These are phyloP conservation scores for Plectosphaerella sp. DNA, from an alignment of 2,329 filamentous ascomycete species.

Conservation along the genomic window DNA sequence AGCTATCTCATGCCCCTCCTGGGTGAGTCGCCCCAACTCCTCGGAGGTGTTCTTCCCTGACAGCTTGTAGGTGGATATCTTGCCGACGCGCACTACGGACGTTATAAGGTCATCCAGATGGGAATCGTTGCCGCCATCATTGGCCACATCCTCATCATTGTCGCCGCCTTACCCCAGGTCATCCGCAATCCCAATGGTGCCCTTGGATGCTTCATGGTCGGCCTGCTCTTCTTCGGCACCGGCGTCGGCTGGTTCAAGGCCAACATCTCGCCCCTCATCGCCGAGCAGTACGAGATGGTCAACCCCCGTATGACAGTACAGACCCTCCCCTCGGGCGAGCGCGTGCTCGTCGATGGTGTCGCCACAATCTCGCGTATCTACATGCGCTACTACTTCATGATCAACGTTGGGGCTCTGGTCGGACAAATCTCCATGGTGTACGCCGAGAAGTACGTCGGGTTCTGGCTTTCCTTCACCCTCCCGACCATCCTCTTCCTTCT, in stretches of 20 bases:
- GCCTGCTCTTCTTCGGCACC: slow-evolving; percentile 46
- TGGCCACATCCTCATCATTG: slow-evolving; percentile 65
- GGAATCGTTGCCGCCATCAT: slow-evolving; percentile 62
- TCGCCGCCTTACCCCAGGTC: slow-evolving; percentile 45
- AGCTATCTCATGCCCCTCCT: slow-evolving; percentile 20
- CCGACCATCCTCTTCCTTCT: slow-evolving; percentile 50
- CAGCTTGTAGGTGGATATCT: slow-evolving; percentile 39
- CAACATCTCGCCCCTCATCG: slow-evolving; percentile 65
- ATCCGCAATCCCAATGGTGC: slow-evolving; percentile 28
- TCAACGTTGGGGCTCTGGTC: slow-evolving; percentile 51
- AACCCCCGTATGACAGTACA: slow-evolving; percentile 20
- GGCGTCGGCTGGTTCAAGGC: slow-evolving; percentile 69
- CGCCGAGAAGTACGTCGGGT: slow-evolving; percentile 45
- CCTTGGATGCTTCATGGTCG: slow-evolving; percentile 56
- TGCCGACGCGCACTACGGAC: slow-evolving; percentile 65
- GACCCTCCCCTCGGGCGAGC: slow-evolving; percentile 51
- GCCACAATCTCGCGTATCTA: slow-evolving; percentile 63
- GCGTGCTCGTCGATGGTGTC: slow-evolving; percentile 57
- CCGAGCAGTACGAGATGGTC: slow-evolving; percentile 59
- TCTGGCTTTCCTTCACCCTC: slow-evolving; percentile 43
- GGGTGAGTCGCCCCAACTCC: not conserved
- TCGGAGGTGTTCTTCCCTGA: not conserved
- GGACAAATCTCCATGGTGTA: slow-evolving; percentile 53
- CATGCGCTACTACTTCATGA: slow-evolving; percentile 56
- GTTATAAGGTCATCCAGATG: slow-evolving; percentile 67